Evolutionary conservation across 495 filamentous ascomycete genomes (phyloP), one percentile per base, ranked within the genome.

Genomic region (Penicillium argentinense): DNA sequence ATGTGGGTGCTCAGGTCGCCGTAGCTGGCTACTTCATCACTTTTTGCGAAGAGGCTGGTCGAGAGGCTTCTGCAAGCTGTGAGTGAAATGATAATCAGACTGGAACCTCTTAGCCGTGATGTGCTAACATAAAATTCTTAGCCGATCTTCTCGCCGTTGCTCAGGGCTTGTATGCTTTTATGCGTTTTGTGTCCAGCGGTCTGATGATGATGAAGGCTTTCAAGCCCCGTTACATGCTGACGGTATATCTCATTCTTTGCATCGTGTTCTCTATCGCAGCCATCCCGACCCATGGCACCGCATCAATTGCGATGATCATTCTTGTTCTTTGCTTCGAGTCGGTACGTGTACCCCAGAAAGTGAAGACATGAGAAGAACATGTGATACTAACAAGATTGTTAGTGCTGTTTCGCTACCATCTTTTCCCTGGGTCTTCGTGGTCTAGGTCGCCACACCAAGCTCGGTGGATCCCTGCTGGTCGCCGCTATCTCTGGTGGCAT

Each of bases 291-390:
- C 46, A 66, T 7, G 77, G 75, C 4, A 70, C 77, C 46, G 69
- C 68, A 14, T 77, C 76, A 21, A 64, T 88, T 49, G 73, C 74
- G 11, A 73, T 85, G 66, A 65, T 87, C 9, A 81, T 75, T 58
- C 60, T 87, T 11, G 79, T 84, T 6, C 77, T 89, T 17, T 85
- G 83, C 67, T 88, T 82, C 54, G 86, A 88, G 62, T 82, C 79
- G 2, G 54, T 57, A 40, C 26, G 49, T 38, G 8, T 16, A 22
- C 14, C 5, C 25, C 11, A 26, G 25, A 5, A 26, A 26, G 25
- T 26, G 25, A n/a, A n/a, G n/a, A n/a, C 25, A 5, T 5, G 5
- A 26, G 25, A 26, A 26, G 25, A 5, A 11, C 5, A 11, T 26
- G 25, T 5, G 11, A 34, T 9, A 18, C 21, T 25, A 14, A 30